Conservation (phyloP, 78 protist genomes). For the Dictyostelium intermedium region DNA sequence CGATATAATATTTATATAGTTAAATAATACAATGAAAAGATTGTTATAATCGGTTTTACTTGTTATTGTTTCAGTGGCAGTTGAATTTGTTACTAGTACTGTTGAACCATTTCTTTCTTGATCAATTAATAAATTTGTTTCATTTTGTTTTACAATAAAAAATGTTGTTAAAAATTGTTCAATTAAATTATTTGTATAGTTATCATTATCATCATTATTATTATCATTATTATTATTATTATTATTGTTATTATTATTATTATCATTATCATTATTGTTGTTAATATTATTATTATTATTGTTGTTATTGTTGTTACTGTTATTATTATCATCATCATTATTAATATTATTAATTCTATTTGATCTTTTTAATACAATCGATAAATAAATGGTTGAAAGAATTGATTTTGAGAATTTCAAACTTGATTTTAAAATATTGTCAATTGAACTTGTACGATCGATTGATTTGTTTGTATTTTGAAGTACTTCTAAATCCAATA, state of each 20-base stretch:
- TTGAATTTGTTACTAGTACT: neutral
- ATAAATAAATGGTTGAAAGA: neutral
- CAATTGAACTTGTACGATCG: neutral
- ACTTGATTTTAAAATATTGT: neutral
- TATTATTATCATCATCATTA: neutral
- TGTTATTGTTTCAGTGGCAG: neutral
- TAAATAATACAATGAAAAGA: neutral
- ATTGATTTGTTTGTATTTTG: neutral
- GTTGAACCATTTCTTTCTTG: neutral
- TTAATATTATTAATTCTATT: neutral
- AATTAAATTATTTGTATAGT: neutral
- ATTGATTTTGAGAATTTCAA: neutral
- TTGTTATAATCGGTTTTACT: neutral
- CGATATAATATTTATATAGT: neutral
- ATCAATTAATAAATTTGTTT: neutral
- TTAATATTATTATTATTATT: neutral
- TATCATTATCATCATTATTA: neutral
- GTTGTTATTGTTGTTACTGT: neutral
- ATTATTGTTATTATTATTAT: neutral
- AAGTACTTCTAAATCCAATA: neutral
- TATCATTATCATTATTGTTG: neutral
- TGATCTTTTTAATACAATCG: neutral
- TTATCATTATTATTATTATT: neutral
- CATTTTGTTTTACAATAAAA: neutral
- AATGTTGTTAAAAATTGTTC: neutral